Percentiles rank a stretch among this genome's conserved stretches.
These are phyloP conservation scores for Pleomassaria siparia DNA, from an alignment of 2,329 filamentous ascomycete species.

Conservation along the genomic window DNA sequence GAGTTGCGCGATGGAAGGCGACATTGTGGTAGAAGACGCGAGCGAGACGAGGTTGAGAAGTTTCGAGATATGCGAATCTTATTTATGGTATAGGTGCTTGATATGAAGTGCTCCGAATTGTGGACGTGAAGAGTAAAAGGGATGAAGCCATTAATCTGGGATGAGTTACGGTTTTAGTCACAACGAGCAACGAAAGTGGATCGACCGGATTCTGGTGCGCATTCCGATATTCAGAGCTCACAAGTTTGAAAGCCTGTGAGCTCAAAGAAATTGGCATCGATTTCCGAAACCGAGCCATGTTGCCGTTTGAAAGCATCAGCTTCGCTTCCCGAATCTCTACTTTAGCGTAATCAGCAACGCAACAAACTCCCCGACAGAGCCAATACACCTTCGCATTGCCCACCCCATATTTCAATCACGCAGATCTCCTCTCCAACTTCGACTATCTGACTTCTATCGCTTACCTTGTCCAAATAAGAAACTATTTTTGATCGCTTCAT, in stretches of 20 bases:
- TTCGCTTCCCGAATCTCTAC: background rate
- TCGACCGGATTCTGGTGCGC: constrained; percentile 8
- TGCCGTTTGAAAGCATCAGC: background rate
- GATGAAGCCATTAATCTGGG: background rate
- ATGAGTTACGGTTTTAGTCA: background rate
- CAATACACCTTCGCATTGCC: background rate
- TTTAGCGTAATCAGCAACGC: background rate
- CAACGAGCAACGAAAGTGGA: constrained; percentile 1
- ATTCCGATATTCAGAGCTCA: background rate
- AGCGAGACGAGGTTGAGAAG: constrained; percentile 1
- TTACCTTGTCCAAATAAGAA: no score
- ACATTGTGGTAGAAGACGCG: constrained; percentile 7
- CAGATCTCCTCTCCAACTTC: background rate
- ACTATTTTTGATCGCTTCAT: background rate
- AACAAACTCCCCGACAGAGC: constrained; percentile 1
- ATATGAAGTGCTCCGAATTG: background rate
- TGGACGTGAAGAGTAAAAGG: background rate
- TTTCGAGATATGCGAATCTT: background rate
- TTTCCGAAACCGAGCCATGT: constrained; percentile 1
- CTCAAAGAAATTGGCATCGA: background rate
- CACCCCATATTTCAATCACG: background rate
- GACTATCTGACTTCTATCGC: no score
- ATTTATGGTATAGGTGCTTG: background rate
- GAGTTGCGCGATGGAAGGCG: constrained; percentile 6
- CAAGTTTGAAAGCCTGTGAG: background rate